phyloP scores from a whole-genome alignment of 78 protist species.

The Parvularia atlantis region DNA sequence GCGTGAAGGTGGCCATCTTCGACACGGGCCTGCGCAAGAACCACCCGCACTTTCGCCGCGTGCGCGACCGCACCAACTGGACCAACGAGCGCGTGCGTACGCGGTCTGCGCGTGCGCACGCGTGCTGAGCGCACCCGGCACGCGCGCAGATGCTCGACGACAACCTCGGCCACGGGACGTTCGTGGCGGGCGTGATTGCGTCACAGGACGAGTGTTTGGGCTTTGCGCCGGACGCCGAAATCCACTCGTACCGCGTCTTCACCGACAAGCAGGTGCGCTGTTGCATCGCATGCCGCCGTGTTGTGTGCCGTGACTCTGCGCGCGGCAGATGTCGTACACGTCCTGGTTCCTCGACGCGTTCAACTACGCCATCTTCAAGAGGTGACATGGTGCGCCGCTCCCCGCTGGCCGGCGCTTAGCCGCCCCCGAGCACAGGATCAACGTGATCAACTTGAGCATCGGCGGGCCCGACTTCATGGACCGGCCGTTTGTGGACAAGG shows the following conservation, averaged over 20 bases:
- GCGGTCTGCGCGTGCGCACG: background rate
- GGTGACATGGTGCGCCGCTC: background rate
- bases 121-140: background rate
- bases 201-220: conserved; percentile 56
- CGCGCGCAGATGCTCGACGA: conserved; percentile 27
- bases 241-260: conserved; percentile 79
- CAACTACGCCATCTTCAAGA: conserved; percentile 68
- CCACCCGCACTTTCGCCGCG: conserved; percentile 43
- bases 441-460: conserved; percentile 78
- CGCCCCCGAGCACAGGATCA: conserved; percentile 1
- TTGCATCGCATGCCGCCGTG: too few relatives aligned
- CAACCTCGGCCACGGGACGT: conserved; percentile 85
- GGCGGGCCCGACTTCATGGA: conserved; percentile 94
- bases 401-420: too few relatives aligned
- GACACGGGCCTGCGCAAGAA: conserved; percentile 64
- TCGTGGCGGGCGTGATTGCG: conserved; percentile 76
- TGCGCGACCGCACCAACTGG: conserved; percentile 58
- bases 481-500: conserved; percentile 89
- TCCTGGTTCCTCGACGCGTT: conserved; percentile 94
- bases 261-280: conserved; percentile 33
- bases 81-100: conserved; percentile 37
- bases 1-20: conserved; percentile 60
- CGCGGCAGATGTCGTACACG: conserved; percentile 76
- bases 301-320: background rate
- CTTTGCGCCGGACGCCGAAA: conserved; percentile 76